Conservation (phyloP, 2,329 filamentous ascomycete species). For the Chaetomiaceae sp. region DNA sequence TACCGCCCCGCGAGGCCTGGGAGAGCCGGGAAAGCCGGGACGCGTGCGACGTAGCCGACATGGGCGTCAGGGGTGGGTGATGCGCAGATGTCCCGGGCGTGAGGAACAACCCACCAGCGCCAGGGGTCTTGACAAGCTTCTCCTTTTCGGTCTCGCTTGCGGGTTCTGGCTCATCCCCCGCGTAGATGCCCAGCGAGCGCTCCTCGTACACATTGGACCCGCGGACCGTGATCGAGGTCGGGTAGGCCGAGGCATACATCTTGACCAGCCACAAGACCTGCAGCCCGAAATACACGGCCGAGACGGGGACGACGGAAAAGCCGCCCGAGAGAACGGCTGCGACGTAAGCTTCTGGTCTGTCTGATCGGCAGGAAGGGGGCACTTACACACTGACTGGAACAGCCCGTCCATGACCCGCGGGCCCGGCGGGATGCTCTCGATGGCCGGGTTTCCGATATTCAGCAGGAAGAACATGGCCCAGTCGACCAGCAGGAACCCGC, state of each 20-base stretch:
- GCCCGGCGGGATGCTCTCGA: constrained; percentile 49
- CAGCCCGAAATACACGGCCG: constrained; percentile 51
- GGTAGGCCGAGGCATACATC: constrained; percentile 64
- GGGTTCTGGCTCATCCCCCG: constrained; percentile 32
- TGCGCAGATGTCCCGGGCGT: neutral
- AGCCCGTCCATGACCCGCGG: constrained; percentile 59
- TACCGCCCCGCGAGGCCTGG: neutral
- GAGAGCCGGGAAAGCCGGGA: constrained; percentile 9
- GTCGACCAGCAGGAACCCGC: constrained; percentile 57
- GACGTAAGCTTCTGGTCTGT: neutral
- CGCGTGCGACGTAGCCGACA: neutral
- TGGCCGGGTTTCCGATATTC: constrained; percentile 56
- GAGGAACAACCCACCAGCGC: constrained; percentile 1
- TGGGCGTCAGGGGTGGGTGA: constrained; percentile 1
- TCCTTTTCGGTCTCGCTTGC: constrained; percentile 16
- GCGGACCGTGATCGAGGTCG: constrained; percentile 59
- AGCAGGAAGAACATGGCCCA: constrained; percentile 64
- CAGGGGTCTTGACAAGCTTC: neutral
- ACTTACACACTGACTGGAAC: constrained; percentile 56
- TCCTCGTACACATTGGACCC: constrained; percentile 72
- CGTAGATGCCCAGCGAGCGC: constrained; percentile 58
- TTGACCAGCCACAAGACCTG: constrained; percentile 59
- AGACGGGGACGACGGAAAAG: constrained; percentile 60
- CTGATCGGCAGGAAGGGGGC: too few species aligned
- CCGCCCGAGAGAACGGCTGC: constrained; percentile 59